A percentile compares a stretch with the other conserved stretches of the same genome.
Conservation (phyloP, 2,329 filamentous ascomycete genomes). For the Teratosphaeria gauchensis region DNA sequence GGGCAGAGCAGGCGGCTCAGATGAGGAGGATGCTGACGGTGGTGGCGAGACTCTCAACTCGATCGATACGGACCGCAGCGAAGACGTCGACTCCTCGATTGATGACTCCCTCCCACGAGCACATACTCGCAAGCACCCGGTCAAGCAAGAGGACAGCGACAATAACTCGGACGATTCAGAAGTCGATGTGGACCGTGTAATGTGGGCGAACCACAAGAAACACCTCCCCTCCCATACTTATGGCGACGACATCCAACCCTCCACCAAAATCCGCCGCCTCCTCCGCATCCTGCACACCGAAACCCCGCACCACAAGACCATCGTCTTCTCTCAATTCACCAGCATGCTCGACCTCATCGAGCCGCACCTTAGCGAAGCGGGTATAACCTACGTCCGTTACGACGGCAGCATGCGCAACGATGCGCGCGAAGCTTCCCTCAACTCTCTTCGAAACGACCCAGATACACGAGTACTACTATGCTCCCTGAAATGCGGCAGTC, state of each 20-base stretch:
- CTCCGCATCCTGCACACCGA: slow-evolving; percentile 73
- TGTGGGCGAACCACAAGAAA: slow-evolving; percentile 6
- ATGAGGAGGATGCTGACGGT: slow-evolving; percentile 80
- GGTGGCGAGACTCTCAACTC: slow-evolving; percentile 70
- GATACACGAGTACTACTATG: slow-evolving; percentile 77
- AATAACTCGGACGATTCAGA: slow-evolving; percentile 15
- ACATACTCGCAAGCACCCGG: slow-evolving; percentile 32
- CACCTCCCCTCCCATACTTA: slow-evolving; percentile 31
- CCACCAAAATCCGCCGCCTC: slow-evolving; percentile 85
- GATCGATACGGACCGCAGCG: slow-evolving; percentile 57
- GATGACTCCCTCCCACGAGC: slow-evolving; percentile 30
- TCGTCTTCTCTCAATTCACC: slow-evolving; percentile 97
- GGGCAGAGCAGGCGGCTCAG: slow-evolving; percentile 64
- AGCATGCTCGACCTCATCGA: slow-evolving; percentile 96
- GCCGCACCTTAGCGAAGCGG: slow-evolving; percentile 69
- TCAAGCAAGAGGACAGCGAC: slow-evolving; percentile 27
- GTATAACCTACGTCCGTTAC: slow-evolving; percentile 76
- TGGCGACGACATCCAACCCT: slow-evolving; percentile 42
- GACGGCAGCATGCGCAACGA: slow-evolving; percentile 95
- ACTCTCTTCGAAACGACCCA: slow-evolving; percentile 63
- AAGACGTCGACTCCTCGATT: slow-evolving; percentile 42
- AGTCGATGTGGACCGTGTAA: slow-evolving; percentile 24
- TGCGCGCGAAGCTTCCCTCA: slow-evolving; percentile 74
- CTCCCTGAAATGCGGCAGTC: slow-evolving; percentile 82
- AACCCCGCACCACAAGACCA: slow-evolving; percentile 79